phyloP scores from a whole-genome alignment of 2,329 filamentous ascomycete species.

The Pseudocercospora cruenta region DNA sequence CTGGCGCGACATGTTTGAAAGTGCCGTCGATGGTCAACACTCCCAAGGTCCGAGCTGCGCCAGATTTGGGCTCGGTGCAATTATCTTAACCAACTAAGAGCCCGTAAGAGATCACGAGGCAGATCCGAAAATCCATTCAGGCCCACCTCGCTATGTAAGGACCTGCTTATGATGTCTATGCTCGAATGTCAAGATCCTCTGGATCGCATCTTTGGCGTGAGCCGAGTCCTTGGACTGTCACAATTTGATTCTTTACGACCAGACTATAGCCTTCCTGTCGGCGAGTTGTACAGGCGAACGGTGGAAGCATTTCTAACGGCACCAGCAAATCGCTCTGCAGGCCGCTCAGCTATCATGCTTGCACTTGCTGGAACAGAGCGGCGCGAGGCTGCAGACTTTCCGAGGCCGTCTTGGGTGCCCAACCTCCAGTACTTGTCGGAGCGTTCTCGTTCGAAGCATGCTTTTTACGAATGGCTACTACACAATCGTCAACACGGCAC shows the following conservation, averaged over 20 bases:
- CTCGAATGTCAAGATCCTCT: constrained; percentile 6
- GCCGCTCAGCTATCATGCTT: constrained; percentile 9
- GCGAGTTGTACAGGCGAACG: constrained; percentile 14
- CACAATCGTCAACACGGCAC: constrained; percentile 3
- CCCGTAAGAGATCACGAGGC: background rate
- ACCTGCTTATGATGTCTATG: constrained; percentile 15
- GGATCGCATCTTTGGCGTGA: constrained; percentile 17
- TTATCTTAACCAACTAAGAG: constrained; percentile 17
- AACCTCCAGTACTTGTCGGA: constrained; percentile 12
- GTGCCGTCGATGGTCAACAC: background rate
- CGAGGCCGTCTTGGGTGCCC: constrained; percentile 14
- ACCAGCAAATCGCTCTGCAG: constrained; percentile 11
- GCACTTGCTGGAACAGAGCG: constrained; percentile 13
- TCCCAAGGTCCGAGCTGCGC: constrained; percentile 8
- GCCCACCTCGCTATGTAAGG: constrained; percentile 14
- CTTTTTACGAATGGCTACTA: constrained; percentile 14
- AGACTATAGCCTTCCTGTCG: constrained; percentile 11
- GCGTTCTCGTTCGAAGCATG: constrained; percentile 15
- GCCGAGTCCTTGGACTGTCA: constrained; percentile 12
- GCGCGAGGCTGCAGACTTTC: background rate
- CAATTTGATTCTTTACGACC: background rate
- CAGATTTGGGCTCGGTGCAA: constrained; percentile 15
- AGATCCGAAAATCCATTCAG: constrained; percentile 5
- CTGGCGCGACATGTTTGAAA: too few relatives aligned
- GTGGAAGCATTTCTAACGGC: constrained; percentile 9